A percentile compares a stretch with the other conserved stretches of the same genome.
phyloP scores from a whole-genome alignment of 805 yeast genomes.

The Cyberlindnera samutprakarnensis region DNA sequence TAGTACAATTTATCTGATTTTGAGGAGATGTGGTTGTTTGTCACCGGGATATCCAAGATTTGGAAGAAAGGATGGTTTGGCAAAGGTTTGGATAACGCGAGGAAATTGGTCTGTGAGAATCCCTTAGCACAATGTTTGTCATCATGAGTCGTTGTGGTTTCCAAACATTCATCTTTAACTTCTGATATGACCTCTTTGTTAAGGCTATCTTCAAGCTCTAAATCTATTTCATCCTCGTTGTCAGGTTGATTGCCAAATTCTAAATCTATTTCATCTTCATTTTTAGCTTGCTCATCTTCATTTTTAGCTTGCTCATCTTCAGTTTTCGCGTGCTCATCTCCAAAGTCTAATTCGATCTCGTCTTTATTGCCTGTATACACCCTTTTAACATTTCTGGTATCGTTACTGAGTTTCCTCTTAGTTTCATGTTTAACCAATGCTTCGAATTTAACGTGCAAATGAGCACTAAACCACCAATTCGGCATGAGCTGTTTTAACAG shows the following conservation, averaged over 20 bases:
- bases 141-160: too few species aligned
- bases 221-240: neutral
- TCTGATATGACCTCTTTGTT: neutral
- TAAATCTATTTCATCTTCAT: slow-evolving; percentile 17
- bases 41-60: slow-evolving; percentile 34
- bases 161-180: too few species aligned
- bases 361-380: slow-evolving; percentile 14
- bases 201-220: neutral
- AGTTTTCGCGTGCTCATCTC: slow-evolving; percentile 17
- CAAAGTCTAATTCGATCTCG: slow-evolving; percentile 25
- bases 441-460: slow-evolving; percentile 67
- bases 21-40: slow-evolving; percentile 14
- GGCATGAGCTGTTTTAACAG: slow-evolving; percentile 55
- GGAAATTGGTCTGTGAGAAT: slow-evolving; percentile 38
- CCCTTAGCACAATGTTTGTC: slow-evolving; percentile 8
- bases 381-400: slow-evolving; percentile 6
- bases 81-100: slow-evolving; percentile 82
- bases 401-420: slow-evolving; percentile 10
- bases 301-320: slow-evolving; percentile 19
- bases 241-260: slow-evolving; percentile 5
- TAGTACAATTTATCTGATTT: slow-evolving; percentile 5
- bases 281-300: neutral
- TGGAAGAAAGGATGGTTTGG: slow-evolving; percentile 57
- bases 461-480: slow-evolving; percentile 79
- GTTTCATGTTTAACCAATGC: slow-evolving; percentile 42